Base-by-base conservation (phyloP, 805 yeast genomes). In the Huiozyma naganishii region DNA sequence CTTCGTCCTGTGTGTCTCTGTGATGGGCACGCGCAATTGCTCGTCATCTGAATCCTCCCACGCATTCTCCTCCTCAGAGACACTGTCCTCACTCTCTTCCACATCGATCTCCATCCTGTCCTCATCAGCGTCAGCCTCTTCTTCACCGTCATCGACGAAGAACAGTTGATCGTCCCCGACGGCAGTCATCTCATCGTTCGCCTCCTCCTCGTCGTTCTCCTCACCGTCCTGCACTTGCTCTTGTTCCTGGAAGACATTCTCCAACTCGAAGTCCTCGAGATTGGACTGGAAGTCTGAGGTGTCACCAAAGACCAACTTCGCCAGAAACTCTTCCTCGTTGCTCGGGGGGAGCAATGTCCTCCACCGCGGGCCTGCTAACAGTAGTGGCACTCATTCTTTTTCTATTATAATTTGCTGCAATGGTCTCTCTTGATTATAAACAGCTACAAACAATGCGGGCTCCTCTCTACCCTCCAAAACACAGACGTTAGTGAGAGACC, bases 1-100 rank as follows among this genome's bases (percentile, higher is more conserved):
- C 50, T 75, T 79, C 30, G 81, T 62, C 51, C 74, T 77, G 50
- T 81, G 80, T 1, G 80, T 67, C 1, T 73, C 61, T 11, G 69
- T 57, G 29, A 92, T 63, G 1, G 92, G 76, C 6, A 90, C 71
- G 17, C 67, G 65, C 27, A 84, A 52, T 37, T 70, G 70, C 48
- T 89, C 97, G 61, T 92, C 98, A 55, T 89, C 97, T 45, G 94
- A 81, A 65, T 92, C 98, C 11, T 62, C 62, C 98, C 98, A 92
- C 2, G 80, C 87, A n/a, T 55, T 65, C 4, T 62, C 65, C 2
- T 52, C 59, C 6, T 49, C 64, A 36, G 64, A 69, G 12, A 64
- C 70, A 23, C 55, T 64, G 10, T 42, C 59, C 5, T 61, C 66
- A 29, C 66, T 63, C 7, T 58, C 63, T 10, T 45, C 48, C 6